Percentiles rank a stretch among this genome's conserved stretches.
Conservation (phyloP, 2,329 filamentous ascomycete species). For the Cordyceps pruinosa region DNA sequence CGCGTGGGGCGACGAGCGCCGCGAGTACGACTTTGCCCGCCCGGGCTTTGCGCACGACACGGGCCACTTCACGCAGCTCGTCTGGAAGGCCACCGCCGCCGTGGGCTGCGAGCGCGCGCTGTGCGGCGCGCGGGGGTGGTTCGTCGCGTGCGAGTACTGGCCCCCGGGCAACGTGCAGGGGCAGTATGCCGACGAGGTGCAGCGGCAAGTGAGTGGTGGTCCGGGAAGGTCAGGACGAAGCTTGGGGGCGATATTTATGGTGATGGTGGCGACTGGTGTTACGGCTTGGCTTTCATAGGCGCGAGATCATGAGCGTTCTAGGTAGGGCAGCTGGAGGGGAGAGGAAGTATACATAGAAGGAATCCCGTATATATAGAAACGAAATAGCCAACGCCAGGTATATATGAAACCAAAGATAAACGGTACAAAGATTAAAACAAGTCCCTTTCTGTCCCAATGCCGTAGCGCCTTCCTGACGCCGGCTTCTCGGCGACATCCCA, state of each 20-base stretch:
- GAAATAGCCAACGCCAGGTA: background rate
- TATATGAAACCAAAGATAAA: background rate
- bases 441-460: background rate
- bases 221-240: background rate
- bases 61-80: constrained; percentile 67
- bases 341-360: background rate
- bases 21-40: constrained; percentile 50
- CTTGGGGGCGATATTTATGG: background rate
- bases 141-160: constrained; percentile 64
- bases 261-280: background rate
- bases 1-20: constrained; percentile 53
- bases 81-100: constrained; percentile 58
- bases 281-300: background rate
- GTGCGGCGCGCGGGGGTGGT: constrained; percentile 50
- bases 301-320: background rate
- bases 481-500: background rate
- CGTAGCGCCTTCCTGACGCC: background rate
- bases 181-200: constrained; percentile 35
- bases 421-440: background rate
- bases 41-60: constrained; percentile 53
- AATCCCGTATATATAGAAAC: background rate
- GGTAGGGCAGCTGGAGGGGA: too few species aligned
- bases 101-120: constrained; percentile 48
- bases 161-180: constrained; percentile 58
- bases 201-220: constrained; percentile 9